Conservation (phyloP, 1,139 yeast genomes). For the Nakaseomyces kungkrabaensis region DNA sequence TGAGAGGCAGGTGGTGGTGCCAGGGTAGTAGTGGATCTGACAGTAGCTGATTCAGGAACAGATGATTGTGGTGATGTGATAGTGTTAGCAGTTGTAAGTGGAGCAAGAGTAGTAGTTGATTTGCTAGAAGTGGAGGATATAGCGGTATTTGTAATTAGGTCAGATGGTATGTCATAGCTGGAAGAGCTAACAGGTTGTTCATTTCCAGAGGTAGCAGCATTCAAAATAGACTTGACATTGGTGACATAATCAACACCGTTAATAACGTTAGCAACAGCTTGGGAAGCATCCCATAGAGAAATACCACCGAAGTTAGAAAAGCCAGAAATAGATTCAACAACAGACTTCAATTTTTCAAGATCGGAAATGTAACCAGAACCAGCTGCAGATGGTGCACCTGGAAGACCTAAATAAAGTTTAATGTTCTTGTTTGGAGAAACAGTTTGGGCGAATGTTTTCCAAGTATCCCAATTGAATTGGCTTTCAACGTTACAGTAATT, state of each 20-base stretch:
- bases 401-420: conserved; percentile 61
- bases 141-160: conserved; percentile 7
- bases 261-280: conserved; percentile 48
- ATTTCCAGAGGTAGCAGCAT: conserved; percentile 9
- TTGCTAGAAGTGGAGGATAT: conserved; percentile 3
- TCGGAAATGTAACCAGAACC: conserved; percentile 54
- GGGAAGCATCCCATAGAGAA: conserved; percentile 88
- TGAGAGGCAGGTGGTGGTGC: conserved; percentile 3
- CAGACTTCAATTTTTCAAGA: conserved; percentile 32
- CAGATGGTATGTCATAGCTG: conserved; percentile 17
- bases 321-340: conserved; percentile 34
- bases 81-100: conserved; percentile 5
- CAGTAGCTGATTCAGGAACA: neutral
- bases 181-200: conserved; percentile 22
- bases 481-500: conserved; percentile 61
- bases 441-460: conserved; percentile 60
- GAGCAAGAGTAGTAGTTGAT: conserved; percentile 6
- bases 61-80: conserved; percentile 3
- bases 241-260: conserved; percentile 34
- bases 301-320: conserved; percentile 64
- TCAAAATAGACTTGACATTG: conserved; percentile 26
- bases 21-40: neutral
- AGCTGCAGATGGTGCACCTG: conserved; percentile 62
- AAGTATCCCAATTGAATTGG: conserved; percentile 73
- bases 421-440: conserved; percentile 60